A percentile compares a stretch with the other conserved stretches of the same genome.
These are phyloP conservation scores for Candida rishiriensis DNA, from an alignment of 805 yeast species.

Conservation along the genomic window DNA sequence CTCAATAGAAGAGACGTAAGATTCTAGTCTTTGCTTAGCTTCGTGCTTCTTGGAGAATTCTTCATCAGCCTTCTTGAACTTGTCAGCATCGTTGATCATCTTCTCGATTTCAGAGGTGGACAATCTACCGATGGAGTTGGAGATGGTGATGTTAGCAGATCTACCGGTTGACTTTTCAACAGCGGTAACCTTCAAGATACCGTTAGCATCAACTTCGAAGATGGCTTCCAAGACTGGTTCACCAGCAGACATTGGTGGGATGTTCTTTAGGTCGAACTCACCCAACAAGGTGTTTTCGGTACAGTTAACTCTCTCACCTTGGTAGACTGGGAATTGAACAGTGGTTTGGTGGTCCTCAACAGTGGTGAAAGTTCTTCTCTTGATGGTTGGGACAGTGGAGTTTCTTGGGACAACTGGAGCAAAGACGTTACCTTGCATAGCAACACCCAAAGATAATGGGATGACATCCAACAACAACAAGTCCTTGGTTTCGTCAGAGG, in stretches of 20 bases:
- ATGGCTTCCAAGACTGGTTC: conserved; percentile 99
- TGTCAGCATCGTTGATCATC: conserved; percentile 98
- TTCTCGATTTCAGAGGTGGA: conserved; percentile 94
- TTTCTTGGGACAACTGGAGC: conserved; percentile 99
- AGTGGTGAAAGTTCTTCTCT: conserved; percentile 98
- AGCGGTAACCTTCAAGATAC: conserved; percentile 98
- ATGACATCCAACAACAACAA: conserved; percentile 93
- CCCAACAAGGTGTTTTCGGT: conserved; percentile 96
- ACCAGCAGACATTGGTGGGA: conserved; percentile 98
- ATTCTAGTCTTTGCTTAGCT: conserved; percentile 98
- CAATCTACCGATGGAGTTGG: conserved; percentile 98
- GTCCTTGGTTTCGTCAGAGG: conserved; percentile 91
- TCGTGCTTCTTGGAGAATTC: conserved; percentile 98
- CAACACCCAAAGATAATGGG: conserved; percentile 98
- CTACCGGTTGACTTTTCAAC: conserved; percentile 98
- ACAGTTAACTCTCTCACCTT: conserved; percentile 99
- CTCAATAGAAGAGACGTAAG: conserved; percentile 95
- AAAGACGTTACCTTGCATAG: conserved; percentile 99
- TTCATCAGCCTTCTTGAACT: conserved; percentile 98
- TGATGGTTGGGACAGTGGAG: conserved; percentile 98
- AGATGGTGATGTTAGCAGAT: conserved; percentile 96
- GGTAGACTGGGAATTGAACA: conserved; percentile 98
- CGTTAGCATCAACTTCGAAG: conserved; percentile 98
- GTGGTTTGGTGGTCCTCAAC: conserved; percentile 98
- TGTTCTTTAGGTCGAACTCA: conserved; percentile 96